phyloP scores from a whole-genome alignment of 2,329 filamentous ascomycete genomes.

The Pseudonectria buxi region DNA sequence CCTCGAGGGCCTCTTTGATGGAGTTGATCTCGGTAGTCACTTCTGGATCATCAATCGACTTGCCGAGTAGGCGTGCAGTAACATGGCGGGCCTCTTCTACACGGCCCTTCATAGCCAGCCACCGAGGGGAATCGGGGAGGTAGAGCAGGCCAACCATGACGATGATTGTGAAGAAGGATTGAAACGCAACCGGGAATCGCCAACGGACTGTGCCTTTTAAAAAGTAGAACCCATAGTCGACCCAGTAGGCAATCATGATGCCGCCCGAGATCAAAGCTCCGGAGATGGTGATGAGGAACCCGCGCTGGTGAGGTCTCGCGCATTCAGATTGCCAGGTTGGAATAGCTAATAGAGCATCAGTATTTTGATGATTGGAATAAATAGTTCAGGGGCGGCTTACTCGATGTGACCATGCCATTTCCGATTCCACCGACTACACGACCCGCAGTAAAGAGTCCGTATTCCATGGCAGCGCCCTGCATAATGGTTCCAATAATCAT shows the following conservation, averaged over 20 bases:
- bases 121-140: conserved; percentile 40
- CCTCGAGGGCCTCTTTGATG: conserved; percentile 30
- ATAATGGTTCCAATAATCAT: conserved; percentile 25
- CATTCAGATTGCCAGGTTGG: conserved; percentile 25
- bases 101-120: conserved; percentile 35
- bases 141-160: conserved; percentile 50
- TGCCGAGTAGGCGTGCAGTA: conserved; percentile 11
- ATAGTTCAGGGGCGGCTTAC: too few species aligned
- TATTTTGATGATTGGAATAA: too few species aligned
- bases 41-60: conserved; percentile 17
- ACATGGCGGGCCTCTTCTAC: background rate
- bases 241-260: conserved; percentile 27
- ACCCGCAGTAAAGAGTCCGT: conserved; percentile 18
- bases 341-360: conserved; percentile 6
- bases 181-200: conserved; percentile 28
- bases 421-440: conserved; percentile 22
- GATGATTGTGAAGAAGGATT: conserved; percentile 28
- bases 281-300: conserved; percentile 21
- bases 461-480: conserved; percentile 18
- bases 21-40: conserved; percentile 33
- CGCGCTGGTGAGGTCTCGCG: conserved; percentile 20
- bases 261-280: conserved; percentile 23
- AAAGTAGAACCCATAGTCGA: conserved; percentile 26
- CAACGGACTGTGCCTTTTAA: conserved; percentile 24
- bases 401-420: conserved; percentile 23